Percentiles rank a stretch among this genome's conserved stretches.
Evolutionary conservation across 352 stramenopile genomes (phyloP).

Genomic region (Phytopythium boreale): DNA sequence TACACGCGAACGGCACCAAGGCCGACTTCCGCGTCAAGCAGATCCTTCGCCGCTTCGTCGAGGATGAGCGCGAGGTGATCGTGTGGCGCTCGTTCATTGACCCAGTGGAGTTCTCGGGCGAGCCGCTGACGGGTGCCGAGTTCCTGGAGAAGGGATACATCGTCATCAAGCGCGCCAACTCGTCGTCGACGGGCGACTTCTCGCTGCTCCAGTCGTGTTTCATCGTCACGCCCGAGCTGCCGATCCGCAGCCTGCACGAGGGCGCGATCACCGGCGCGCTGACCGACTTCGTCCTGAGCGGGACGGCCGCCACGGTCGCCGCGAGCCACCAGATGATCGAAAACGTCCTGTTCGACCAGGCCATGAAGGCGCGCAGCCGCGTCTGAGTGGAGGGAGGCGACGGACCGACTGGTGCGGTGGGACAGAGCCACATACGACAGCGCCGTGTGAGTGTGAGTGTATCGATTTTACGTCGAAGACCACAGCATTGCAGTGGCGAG

Average conservation of each 20-base stretch:
- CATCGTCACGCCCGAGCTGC: slow-evolving; percentile 49
- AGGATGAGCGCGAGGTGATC: slow-evolving; percentile 55
- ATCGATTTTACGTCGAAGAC: not conserved
- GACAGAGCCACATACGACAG: no score
- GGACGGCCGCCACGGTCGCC: slow-evolving; percentile 30
- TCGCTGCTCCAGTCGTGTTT: slow-evolving; percentile 53
- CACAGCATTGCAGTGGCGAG: not conserved
- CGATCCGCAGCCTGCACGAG: slow-evolving; percentile 23
- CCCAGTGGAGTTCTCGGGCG: slow-evolving; percentile 45
- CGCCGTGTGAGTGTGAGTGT: no score
- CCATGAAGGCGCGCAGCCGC: slow-evolving; percentile 25
- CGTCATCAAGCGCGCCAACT: slow-evolving; percentile 28
- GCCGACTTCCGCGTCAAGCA: slow-evolving; percentile 56
- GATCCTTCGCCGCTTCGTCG: slow-evolving; percentile 32
- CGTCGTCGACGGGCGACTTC: slow-evolving; percentile 24
- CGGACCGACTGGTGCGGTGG: no score
- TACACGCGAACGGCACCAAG: slow-evolving; percentile 44
- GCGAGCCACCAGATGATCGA: slow-evolving; percentile 51
- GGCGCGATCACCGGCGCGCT: slow-evolving; percentile 21
- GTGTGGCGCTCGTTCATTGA: slow-evolving; percentile 59
- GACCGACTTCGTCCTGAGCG: slow-evolving; percentile 39
- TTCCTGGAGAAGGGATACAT: slow-evolving; percentile 62
- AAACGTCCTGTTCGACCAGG: slow-evolving; percentile 42
- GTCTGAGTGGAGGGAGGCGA: not conserved
- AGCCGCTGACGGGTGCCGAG: slow-evolving; percentile 31